Evolutionary conservation across 83 land plant species (phyloP), one percentile per base, ranked within the genome.

Genomic region (Thuja plicata): DNA sequence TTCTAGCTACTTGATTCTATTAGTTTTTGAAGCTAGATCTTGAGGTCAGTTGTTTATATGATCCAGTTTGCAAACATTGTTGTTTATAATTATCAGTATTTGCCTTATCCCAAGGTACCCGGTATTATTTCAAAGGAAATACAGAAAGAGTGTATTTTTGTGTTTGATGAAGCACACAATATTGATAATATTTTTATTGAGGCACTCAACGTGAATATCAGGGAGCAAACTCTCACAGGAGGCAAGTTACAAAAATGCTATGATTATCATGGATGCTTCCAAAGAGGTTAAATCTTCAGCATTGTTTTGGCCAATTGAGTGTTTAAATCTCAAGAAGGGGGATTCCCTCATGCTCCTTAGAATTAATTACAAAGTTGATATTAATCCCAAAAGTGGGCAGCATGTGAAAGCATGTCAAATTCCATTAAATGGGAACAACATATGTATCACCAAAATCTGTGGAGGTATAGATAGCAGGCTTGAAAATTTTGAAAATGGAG

Each of bases 131-230:
- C 99, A 3, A 96, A 90, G 89, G 99, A 98, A 89, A 96, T 98
- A 99, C 95, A 96, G 89, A 96, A 87, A 92, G 99, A 98, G 90
- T 96, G 97, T 84, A 95, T 98, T 21, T 99, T 98, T 32, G 99
- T 98, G 86, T 98, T 98, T 88, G 99, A 98, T 91, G 99, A 98
- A 92, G 99, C 99, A 0, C 99, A 98, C 86, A 98, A 98, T 92
- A 98, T 98, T 78, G 99, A 98, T 83, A 98, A 97, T 91, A 99
- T 98, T 86, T 98, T 99, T 85, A 98, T 98, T 77, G 99, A 98
- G 92, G 99, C 99, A 6, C 94, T 98, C 32, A 98, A 99, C 90
- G 99, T 98, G 55, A 98, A 96, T 84, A 92, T 98, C 7, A 90
- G 99, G 88, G 94, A 91, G 89, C 99, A 96, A 89, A 97, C 99